A percentile compares a stretch with the other conserved stretches of the same genome.
These are phyloP conservation scores for Arabis hirsuta DNA, from an alignment of 345 rosid genomes.

Conservation along the genomic window DNA sequence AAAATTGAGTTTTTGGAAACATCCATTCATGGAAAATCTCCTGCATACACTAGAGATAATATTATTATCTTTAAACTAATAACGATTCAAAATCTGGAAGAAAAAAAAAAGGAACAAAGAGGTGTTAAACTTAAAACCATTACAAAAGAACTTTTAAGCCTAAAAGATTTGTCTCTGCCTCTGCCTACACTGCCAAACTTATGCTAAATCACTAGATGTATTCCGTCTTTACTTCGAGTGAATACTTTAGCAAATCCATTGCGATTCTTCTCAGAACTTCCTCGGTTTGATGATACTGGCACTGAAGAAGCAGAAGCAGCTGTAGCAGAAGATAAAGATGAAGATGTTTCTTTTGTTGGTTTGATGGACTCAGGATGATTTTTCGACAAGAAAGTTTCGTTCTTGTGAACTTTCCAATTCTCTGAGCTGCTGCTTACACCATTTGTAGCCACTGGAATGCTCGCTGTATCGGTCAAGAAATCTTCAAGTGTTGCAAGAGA, in stretches of 20 bases:
- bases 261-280: slow-evolving; percentile 71
- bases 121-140: slow-evolving; percentile 2
- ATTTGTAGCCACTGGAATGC: slow-evolving; percentile 46
- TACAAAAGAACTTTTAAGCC: slow-evolving; percentile 13
- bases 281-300: slow-evolving; percentile 47
- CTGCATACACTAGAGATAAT: slow-evolving; percentile 4
- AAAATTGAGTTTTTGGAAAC: background rate
- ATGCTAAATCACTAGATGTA: slow-evolving; percentile 76
- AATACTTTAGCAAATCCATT: slow-evolving; percentile 90
- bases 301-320: background rate
- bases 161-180: slow-evolving; percentile 24
- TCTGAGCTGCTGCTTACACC: slow-evolving; percentile 49
- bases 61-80: slow-evolving; percentile 16
- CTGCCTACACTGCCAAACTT: slow-evolving; percentile 30
- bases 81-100: slow-evolving; percentile 32
- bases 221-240: slow-evolving; percentile 85
- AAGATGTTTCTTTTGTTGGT: slow-evolving; percentile 40
- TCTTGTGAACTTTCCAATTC: slow-evolving; percentile 63
- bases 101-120: slow-evolving; percentile 3
- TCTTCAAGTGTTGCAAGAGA: slow-evolving; percentile 96
- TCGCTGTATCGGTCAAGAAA: slow-evolving; percentile 77
- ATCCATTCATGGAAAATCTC: background rate
- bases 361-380: slow-evolving; percentile 31
- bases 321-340: slow-evolving; percentile 37
- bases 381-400: slow-evolving; percentile 51